Conservation (phyloP, 495 filamentous ascomycete genomes). For the Xylaria castorea region DNA sequence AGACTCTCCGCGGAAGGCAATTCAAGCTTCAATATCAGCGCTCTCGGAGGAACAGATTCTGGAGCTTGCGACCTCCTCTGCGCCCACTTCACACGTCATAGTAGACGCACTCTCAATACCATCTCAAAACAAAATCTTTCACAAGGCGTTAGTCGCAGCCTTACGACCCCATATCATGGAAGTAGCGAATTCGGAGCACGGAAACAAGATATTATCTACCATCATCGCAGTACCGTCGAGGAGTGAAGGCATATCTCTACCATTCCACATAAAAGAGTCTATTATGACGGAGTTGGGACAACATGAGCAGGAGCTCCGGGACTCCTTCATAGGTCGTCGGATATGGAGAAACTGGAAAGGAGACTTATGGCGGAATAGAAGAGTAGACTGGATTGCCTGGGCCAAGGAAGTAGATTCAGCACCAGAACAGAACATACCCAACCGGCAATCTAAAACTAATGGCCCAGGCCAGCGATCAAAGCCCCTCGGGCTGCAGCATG, state of each 20-base stretch:
- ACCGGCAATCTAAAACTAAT: constrained; percentile 8
- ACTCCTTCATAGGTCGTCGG: constrained; percentile 75
- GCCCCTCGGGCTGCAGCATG: not conserved
- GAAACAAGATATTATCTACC: constrained; percentile 79
- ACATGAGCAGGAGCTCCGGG: constrained; percentile 70
- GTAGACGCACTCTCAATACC: constrained; percentile 71
- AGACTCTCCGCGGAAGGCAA: constrained; percentile 46
- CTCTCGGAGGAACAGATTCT: constrained; percentile 46
- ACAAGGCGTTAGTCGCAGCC: constrained; percentile 51
- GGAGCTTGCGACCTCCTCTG: constrained; percentile 47
- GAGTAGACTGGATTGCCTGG: constrained; percentile 73
- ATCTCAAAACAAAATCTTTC: constrained; percentile 60
- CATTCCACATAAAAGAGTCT: constrained; percentile 61
- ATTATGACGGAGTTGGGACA: constrained; percentile 52
- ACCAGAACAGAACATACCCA: constrained; percentile 22
- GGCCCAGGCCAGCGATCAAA: constrained; percentile 7
- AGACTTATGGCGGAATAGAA: constrained; percentile 71
- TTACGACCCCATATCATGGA: constrained; percentile 64
- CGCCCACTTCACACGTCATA: constrained; percentile 65
- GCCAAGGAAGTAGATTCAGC: constrained; percentile 61
- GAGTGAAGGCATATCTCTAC: constrained; percentile 49
- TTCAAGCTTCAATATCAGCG: constrained; percentile 51
- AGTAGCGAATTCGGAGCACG: constrained; percentile 73
- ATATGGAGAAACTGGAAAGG: constrained; percentile 94
- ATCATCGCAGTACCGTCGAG: constrained; percentile 69